Evolutionary conservation across 371 early-diverging fungal genomes (phyloP), one percentile per base, ranked within the genome.

Genomic region (Mucor mucedo): DNA sequence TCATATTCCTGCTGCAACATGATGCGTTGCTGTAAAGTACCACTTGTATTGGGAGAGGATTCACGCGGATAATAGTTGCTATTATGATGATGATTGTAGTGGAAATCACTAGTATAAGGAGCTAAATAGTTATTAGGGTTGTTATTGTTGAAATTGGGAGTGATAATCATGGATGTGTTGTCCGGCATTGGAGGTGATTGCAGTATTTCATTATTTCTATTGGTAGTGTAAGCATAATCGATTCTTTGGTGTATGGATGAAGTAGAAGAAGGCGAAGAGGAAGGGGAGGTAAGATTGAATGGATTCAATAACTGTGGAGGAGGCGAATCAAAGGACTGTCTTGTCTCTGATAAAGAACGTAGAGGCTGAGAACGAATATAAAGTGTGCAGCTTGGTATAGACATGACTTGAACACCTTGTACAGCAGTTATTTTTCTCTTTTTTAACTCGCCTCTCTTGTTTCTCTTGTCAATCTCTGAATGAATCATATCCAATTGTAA

Each of bases 291-390:
- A 14, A 64, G 13, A 10, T 41, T 58, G 28, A 64, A 64, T 11
- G 58, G 10, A 13, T 47, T 58, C 21, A 47, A 47, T 21, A 21
- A 27, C n/a, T 47, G 47, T 35, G 35, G 35, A 35, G 35, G 35
- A 35, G 35, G 35, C 35, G 35, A 35, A 13, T 40, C 50, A 44
- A 58, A 60, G 44, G 65, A 35, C 13, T 59, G 44, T 59, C 55
- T 54, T 50, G 50, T 59, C 40, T 65, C 65, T 40, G 65, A 65
- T 5, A 65, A 41, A 4, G 67, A 67, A 5, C 68, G 27, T 27
- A 68, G 48, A 10, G 68, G 69, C 10, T 69, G 69, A 49, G 69
- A 64, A 4, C 69, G 60, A 40, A 69, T 61, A 54, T 47, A 65
- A 8, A 69, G 47, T 8, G 65, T 65, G 38, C 65, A 69, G 33